Evolutionary conservation across 306 rosid species (phyloP).

Genomic region (Geum urbanum): DNA sequence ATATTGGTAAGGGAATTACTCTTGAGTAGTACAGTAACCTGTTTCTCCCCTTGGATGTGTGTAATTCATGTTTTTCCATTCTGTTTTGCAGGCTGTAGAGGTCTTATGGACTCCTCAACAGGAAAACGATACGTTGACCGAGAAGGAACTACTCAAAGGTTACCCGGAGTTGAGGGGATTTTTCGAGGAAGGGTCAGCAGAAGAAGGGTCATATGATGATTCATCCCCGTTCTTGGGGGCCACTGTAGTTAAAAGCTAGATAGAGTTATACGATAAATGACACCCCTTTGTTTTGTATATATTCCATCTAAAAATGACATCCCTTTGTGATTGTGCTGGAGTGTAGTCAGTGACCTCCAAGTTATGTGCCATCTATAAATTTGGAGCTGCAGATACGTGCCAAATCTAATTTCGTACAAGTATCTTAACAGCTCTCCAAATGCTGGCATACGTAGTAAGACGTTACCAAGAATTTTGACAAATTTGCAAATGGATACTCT

Average conservation of each 20-base stretch:
- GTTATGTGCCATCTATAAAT: neutral
- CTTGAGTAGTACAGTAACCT: neutral
- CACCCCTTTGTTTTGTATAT: neutral
- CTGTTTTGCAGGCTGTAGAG: neutral
- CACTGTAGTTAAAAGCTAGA: neutral
- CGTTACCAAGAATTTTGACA: no score
- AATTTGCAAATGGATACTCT: no score
- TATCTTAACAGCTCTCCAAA: no score
- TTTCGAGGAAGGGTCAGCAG: neutral
- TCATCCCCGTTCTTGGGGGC: neutral
- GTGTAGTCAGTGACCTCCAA: neutral
- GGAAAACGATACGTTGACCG: neutral
- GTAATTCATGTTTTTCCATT: neutral
- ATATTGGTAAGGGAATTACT: constrained; percentile 49
- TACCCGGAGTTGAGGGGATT: constrained; percentile 3
- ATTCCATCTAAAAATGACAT: neutral
- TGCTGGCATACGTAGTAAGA: no score
- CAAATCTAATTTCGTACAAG: no score
- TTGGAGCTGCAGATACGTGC: neutral
- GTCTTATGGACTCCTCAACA: constrained; percentile 12
- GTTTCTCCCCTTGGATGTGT: neutral
- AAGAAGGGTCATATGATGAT: neutral
- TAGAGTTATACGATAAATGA: no score
- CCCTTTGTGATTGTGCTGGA: neutral
- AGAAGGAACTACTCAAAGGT: constrained; percentile 1